Evolutionary conservation across 73 alveolate genomes (phyloP), one percentile per base, ranked within the genome.

Genomic region (Effrenium voratum): DNA sequence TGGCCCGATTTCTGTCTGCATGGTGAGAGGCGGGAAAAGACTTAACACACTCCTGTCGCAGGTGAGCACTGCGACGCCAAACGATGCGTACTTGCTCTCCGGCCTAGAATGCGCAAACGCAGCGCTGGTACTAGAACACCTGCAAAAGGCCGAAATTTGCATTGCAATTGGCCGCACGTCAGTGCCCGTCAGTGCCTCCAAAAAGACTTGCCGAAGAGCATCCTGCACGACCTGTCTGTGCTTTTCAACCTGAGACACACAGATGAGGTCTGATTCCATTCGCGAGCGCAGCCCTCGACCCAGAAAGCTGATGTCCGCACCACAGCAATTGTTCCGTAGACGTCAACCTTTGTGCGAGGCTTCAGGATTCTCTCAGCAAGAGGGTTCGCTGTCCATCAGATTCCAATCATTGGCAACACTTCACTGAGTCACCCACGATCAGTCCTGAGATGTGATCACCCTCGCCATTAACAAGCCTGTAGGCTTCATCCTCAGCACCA

Each of bases 11-110:
- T n/a, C n/a, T n/a, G n/a, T n/a, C n/a, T n/a, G n/a, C n/a, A n/a
- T n/a, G n/a, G n/a, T n/a, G n/a, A n/a, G n/a, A n/a, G n/a, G n/a
- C n/a, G n/a, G n/a, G n/a, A n/a, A n/a, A n/a, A n/a, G n/a, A n/a
- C n/a, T n/a, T n/a, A n/a, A n/a, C n/a, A 30, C 26, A 24, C 60
- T 76, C 86, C 87, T 77, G 57, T 41, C 43, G 63, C 2, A 77
- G 87, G 60, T 77, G 87, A 19, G 87, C 87, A 60, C 87, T 77
- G 32, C 60, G 87, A 60, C 87, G 87, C 87, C 87, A 77, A 19
- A 41, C 87, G 28, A 77, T 40, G 87, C 87, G 87, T 36, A 77
- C 43, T 36, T 10, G 28, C 8, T 22, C 41, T 46, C 87, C 87
- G 16, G 43, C 87, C 87, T 43, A 15, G n/a, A 73, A n/a, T 28